Evolutionary conservation across 75 land plant species (phyloP).

Genomic region (Sequoiadendron giganteum): DNA sequence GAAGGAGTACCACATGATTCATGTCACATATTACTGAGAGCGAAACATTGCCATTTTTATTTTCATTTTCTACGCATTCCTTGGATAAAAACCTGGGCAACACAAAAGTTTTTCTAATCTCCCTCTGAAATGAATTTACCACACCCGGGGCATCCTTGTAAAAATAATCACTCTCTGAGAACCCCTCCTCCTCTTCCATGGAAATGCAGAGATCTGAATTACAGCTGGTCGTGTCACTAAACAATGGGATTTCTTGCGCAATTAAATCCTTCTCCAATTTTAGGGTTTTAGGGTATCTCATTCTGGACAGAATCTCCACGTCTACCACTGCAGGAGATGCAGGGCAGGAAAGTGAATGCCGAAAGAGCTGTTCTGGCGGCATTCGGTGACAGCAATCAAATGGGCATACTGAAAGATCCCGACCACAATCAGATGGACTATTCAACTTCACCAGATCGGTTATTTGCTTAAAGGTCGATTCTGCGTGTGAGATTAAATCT

Average conservation of each 20-base stretch:
- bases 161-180: conserved; percentile 39
- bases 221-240: background rate
- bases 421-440: background rate
- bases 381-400: conserved; percentile 37
- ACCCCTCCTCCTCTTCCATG: conserved; percentile 22
- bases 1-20: conserved; percentile 24
- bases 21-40: background rate
- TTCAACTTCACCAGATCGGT: background rate
- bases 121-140: conserved; percentile 20
- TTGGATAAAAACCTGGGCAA: conserved; percentile 35
- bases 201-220: conserved; percentile 36
- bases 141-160: conserved; percentile 82
- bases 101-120: conserved; percentile 14
- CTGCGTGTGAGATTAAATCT: conserved; percentile 7
- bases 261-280: background rate
- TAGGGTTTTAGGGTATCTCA: conserved; percentile 23
- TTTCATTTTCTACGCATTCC: conserved; percentile 35
- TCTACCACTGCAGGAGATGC: conserved; percentile 15
- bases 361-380: conserved; percentile 48
- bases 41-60: conserved; percentile 5
- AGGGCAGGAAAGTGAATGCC: conserved; percentile 46
- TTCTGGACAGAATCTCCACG: conserved; percentile 13
- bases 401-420: conserved; percentile 26
- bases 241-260: background rate
- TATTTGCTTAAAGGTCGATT: background rate